Evolutionary conservation across 2,329 filamentous ascomycete genomes (phyloP), one percentile per base, ranked within the genome.

Genomic region (Penicillium sp.): DNA sequence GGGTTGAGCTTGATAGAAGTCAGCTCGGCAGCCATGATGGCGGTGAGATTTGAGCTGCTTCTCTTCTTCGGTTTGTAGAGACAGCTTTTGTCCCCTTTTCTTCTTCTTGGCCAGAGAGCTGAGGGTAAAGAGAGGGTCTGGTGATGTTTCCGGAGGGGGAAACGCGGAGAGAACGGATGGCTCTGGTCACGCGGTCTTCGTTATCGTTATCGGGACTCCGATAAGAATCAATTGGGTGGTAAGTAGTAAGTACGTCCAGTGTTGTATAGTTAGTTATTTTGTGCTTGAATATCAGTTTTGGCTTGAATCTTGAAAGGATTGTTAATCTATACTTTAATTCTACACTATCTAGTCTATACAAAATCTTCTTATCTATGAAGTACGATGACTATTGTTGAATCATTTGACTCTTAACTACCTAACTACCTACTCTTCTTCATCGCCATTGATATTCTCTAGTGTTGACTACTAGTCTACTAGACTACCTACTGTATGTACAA

Each of bases 1-100:
- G 81, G 75, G 68, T 82, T 82, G 53, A 83, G 76, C 73, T 82
- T 81, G 35, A 77, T 82, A 15, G 79, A 79, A 0, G 78, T 80
- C 35, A 81, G 72, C 64, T 82, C 80, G 35, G 75, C 78, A 56
- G 78, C 76, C 77, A 80, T 80, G 13, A 37, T 69, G 59, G 55
- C 8, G 33, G n/a, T 44, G 3, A 10, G 4, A 9, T 17, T 26
- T 9, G 5, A 35, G 37, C 10, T 33, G 12, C 3, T 22, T 44
- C 15, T 10, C 28, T 22, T 19, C 42, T 26, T 28, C 15, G 9
- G 1, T 5, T 49, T 12, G 26, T 30, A n/a, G 24, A 28, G 19
- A 13, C 5, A n/a, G 17, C 5, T 13, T 53, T 19, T 33, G 4
- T 37, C 10, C 5, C 10, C 33, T 28, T 24, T 9, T 5, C 17